Percentiles rank a stretch among this genome's conserved stretches.
phyloP scores from a whole-genome alignment of 257 asterid genomes.

The Primulina huaijiensis region DNA sequence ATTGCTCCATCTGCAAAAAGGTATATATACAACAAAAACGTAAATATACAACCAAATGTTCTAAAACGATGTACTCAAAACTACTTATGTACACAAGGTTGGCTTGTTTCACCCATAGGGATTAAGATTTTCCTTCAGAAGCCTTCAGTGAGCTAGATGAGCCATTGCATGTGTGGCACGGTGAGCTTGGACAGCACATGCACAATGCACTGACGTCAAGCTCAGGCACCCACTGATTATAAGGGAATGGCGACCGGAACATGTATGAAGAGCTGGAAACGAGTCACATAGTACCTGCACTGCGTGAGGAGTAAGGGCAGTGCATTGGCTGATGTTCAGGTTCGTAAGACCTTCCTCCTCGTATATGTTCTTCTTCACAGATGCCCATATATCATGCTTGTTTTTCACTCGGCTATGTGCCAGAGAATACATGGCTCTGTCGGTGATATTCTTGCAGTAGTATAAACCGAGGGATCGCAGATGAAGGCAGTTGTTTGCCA shows the following conservation, averaged over 20 bases:
- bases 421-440: constrained; percentile 85
- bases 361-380: constrained; percentile 59
- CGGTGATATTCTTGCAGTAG: constrained; percentile 88
- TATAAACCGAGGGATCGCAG: constrained; percentile 80
- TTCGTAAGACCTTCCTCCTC: constrained; percentile 83
- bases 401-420: constrained; percentile 69
- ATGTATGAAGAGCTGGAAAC: constrained; percentile 88
- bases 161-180: constrained; percentile 45
- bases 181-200: constrained; percentile 66
- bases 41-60: not conserved
- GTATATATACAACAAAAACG: not conserved
- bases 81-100: constrained; percentile 2
- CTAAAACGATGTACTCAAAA: not conserved
- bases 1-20: not conserved
- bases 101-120: constrained; percentile 14
- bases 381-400: constrained; percentile 56
- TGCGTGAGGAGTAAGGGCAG: constrained; percentile 95
- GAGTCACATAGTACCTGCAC: constrained; percentile 97
- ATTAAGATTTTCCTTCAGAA: not conserved
- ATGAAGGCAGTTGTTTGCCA: constrained; percentile 78
- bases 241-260: constrained; percentile 80
- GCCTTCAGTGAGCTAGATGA: constrained; percentile 63
- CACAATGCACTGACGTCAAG: constrained; percentile 82
- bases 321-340: constrained; percentile 96
- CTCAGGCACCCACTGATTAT: constrained; percentile 89